phyloP scores from a whole-genome alignment of 106 monocot genomes.

The Gastrodia elata region DNA sequence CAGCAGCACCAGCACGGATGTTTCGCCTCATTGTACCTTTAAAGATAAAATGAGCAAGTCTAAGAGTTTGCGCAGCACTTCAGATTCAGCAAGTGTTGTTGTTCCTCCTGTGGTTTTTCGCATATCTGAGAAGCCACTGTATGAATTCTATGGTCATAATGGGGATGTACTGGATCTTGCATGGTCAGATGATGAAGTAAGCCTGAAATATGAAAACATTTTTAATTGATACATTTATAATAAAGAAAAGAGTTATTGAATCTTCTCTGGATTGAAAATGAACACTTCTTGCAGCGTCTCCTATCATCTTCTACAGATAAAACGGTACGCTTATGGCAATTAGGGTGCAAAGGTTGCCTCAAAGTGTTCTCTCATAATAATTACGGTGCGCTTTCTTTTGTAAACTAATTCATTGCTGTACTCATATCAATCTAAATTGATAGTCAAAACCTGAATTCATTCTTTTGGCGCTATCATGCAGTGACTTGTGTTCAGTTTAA shows the following conservation, averaged over 20 bases:
- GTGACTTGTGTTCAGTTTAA: conserved; percentile 90
- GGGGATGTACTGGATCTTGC: conserved; percentile 76
- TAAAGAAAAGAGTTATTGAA: background rate
- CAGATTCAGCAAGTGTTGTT: conserved; percentile 61
- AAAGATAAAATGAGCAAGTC: conserved; percentile 31
- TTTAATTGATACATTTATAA: conserved; percentile 2
- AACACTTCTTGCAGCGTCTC: conserved; percentile 40
- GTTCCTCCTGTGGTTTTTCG: conserved; percentile 47
- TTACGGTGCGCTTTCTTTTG: conserved; percentile 25
- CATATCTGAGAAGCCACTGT: conserved; percentile 55
- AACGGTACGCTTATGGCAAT: conserved; percentile 75
- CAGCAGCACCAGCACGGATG: conserved; percentile 25
- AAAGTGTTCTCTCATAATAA: conserved; percentile 73
- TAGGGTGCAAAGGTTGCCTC: conserved; percentile 53
- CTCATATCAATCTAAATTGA: background rate
- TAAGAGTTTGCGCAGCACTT: conserved; percentile 17
- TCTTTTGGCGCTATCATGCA: conserved; percentile 25
- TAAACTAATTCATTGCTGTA: background rate
- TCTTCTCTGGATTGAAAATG: background rate
- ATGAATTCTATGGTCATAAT: conserved; percentile 69
- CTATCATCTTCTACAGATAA: conserved; percentile 78
- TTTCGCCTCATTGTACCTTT: conserved; percentile 17
- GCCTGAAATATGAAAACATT: conserved; percentile 6
- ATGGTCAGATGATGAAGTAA: conserved; percentile 73
- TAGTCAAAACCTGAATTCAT: background rate